These are phyloP conservation scores for Gnetum montanum DNA, from an alignment of 75 land plant genomes.

Conservation along the genomic window DNA sequence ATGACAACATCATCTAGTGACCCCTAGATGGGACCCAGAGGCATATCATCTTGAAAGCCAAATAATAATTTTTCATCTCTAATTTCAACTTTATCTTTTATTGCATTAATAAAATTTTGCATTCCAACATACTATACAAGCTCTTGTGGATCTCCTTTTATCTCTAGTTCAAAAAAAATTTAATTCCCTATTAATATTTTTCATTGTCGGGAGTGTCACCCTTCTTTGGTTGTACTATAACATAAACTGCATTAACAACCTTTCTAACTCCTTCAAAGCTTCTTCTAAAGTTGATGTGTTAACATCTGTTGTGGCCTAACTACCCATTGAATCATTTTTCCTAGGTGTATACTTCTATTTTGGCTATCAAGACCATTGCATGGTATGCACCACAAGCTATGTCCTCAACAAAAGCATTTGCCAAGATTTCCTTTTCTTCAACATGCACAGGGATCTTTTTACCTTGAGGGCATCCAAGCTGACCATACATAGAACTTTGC, in stretches of 20 bases:
- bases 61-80: too few relatives aligned
- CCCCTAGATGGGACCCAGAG: too few relatives aligned
- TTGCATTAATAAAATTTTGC: too few relatives aligned
- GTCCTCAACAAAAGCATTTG: conserved; percentile 65
- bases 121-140: too few relatives aligned
- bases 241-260: conserved; percentile 94
- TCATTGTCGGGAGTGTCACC: too few relatives aligned
- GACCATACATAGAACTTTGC: conserved; percentile 82
- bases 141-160: too few relatives aligned
- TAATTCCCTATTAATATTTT: too few relatives aligned
- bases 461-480: conserved; percentile 72
- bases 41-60: too few relatives aligned
- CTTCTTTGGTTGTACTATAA: too few relatives aligned
- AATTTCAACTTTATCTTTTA: too few relatives aligned
- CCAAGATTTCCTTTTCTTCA: conserved; percentile 55
- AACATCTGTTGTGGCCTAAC: conserved; percentile 77
- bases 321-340: conserved; percentile 89
- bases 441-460: conserved; percentile 61
- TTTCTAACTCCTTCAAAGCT: conserved; percentile 80
- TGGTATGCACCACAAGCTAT: conserved; percentile 88
- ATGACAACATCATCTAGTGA: too few relatives aligned
- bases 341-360: conserved; percentile 88
- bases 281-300: conserved; percentile 67
- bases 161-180: too few relatives aligned
- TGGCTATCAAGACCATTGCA: conserved; percentile 76